Base-by-base conservation (phyloP, 2,329 filamentous ascomycete species). In the Fusarium poae region DNA sequence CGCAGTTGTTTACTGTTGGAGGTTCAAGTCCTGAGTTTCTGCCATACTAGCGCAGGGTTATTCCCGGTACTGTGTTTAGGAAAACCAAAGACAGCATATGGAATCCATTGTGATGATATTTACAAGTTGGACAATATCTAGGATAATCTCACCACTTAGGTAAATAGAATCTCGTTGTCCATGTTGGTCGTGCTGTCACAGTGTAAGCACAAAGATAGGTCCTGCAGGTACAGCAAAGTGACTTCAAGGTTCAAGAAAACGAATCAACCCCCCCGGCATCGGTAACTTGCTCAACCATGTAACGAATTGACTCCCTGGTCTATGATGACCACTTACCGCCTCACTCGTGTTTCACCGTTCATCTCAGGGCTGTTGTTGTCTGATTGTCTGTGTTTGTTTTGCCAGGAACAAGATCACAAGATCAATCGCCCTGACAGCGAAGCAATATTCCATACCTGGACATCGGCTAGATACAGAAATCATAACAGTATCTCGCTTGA, bases 331-430 rank as follows among this genome's bases (percentile, higher is more conserved):
- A 48, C 37, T 53, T 52, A 42, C 46, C 46, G 46, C 61, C 61
- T 65, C 62, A 52, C 40, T 35, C 30, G 27, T 61, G 62, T 65
- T 65, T 65, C 62, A 65, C 32, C 39, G 37, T 65, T 62, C 61
- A 60, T 65, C 55, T 37, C 54, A 39, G 42, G 27, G 42, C 34
- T 49, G 37, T 51, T 43, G 23, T 30, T 48, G 20, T 51, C 37
- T 51, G 53, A 21, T 39, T 25, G 9, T 42, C 18, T 25, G 29
- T 42, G 52, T 35, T 54, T 44, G 49, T 32, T 45, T 55, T 53
- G 35, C 18, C 25, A 39, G 25, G 29, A 39, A 50, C 12, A 50
- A 44, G 16, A 34, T 27, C 12, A 30, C 23, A 21, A 25, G 23
- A 29, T 34, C n/a, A 34, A 29, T 12, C 45, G 27, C 18, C 20